Evolutionary conservation across 768 basidiomycete genomes (phyloP).

Genomic region (Hericium rajendrae): DNA sequence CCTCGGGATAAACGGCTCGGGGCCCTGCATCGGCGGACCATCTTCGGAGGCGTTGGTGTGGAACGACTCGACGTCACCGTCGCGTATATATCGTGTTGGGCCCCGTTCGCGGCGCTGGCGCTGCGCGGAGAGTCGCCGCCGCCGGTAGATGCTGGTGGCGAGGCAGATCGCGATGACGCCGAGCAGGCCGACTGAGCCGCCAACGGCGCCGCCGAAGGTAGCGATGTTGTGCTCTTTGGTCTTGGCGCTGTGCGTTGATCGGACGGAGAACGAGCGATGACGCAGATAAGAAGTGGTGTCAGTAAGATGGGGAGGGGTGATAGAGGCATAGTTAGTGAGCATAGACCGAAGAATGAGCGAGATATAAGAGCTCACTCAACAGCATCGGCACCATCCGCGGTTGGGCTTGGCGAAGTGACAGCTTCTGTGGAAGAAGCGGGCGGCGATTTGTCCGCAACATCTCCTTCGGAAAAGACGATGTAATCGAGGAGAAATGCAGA

Average conservation of each 20-base stretch:
- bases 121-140: conserved; percentile 33
- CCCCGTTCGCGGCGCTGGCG: conserved; percentile 25
- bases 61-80: conserved; percentile 18
- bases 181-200: conserved; percentile 42
- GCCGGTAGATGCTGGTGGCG: conserved; percentile 41
- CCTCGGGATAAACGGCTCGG: conserved; percentile 42
- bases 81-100: background rate
- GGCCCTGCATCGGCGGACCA: conserved; percentile 30
- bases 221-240: conserved; percentile 22
- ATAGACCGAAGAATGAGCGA: background rate
- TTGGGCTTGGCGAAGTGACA: background rate
- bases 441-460: conserved; percentile 1
- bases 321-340: conserved; percentile 3
- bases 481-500: conserved; percentile 43
- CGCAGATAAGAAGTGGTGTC: too few relatives aligned
- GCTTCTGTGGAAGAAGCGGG: background rate
- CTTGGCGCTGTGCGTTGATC: conserved; percentile 3
- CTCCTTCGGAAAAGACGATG: conserved; percentile 28
- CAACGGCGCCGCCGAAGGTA: conserved; percentile 47
- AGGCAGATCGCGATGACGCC: conserved; percentile 35
- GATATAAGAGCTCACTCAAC: background rate
- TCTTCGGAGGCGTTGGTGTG: conserved; percentile 22
- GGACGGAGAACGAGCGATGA: too few relatives aligned
- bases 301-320: conserved; percentile 3
- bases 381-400: background rate